These are phyloP conservation scores for Aspergillus sergii DNA, from an alignment of 2,329 filamentous ascomycete species.

Conservation along the genomic window DNA sequence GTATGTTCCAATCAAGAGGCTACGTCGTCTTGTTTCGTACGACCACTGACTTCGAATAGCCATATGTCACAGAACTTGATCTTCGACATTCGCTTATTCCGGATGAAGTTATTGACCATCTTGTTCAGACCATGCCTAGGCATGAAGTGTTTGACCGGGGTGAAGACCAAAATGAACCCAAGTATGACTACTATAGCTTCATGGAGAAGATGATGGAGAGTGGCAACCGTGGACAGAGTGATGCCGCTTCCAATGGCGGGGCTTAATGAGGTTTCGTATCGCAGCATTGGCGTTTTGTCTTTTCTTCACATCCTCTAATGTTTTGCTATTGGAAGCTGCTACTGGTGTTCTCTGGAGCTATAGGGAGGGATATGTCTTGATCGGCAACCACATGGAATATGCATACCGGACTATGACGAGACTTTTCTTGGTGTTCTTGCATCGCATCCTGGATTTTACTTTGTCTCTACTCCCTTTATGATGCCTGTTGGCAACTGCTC, in stretches of 20 bases:
- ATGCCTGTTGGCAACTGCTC: conserved; percentile 4
- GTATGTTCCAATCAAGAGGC: conserved; percentile 39
- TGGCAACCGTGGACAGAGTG: conserved; percentile 31
- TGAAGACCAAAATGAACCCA: conserved; percentile 78
- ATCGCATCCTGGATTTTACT: conserved; percentile 16
- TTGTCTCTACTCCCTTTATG: conserved; percentile 9
- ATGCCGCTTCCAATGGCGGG: conserved; percentile 23
- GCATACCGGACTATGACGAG: conserved; percentile 32
- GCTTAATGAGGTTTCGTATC: conserved; percentile 21
- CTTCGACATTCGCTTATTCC: conserved; percentile 92
- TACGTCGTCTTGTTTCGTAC: not conserved
- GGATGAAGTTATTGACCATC: conserved; percentile 93
- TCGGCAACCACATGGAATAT: conserved; percentile 26
- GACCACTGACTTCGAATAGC: conserved; percentile 46
- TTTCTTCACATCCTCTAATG: conserved; percentile 17
- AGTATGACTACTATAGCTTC: conserved; percentile 96
- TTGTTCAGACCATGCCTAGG: conserved; percentile 81
- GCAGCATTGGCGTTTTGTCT: conserved; percentile 12
- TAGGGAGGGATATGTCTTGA: conserved; percentile 22
- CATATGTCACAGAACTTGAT: conserved; percentile 97
- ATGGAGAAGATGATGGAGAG: conserved; percentile 81
- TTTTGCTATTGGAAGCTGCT: conserved; percentile 20
- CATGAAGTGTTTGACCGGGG: conserved; percentile 85
- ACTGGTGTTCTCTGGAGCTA: conserved; percentile 29
- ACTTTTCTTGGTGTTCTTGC: conserved; percentile 25